phyloP scores from a whole-genome alignment of 2,329 filamentous ascomycete species.

The Botrytis medusae region DNA sequence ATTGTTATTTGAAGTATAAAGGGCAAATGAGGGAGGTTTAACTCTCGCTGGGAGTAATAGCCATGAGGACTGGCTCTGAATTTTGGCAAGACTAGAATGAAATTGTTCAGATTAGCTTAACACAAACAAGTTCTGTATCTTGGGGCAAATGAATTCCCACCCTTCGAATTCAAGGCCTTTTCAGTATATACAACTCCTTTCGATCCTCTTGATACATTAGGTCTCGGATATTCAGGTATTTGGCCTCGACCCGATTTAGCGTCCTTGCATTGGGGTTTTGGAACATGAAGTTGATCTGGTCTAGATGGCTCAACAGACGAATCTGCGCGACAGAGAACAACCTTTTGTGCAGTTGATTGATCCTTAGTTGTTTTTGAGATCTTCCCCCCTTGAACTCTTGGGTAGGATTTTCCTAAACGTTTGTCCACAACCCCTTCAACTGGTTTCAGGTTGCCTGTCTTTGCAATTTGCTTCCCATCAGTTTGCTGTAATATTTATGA shows the following conservation, averaged over 20 bases:
- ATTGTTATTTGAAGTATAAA: slow-evolving; percentile 26
- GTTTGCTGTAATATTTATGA: background rate
- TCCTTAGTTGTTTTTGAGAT: background rate
- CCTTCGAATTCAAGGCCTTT: background rate
- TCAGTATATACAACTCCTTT: background rate
- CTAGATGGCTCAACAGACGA: background rate
- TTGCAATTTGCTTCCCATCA: background rate
- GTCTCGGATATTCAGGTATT: background rate
- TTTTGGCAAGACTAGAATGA: background rate
- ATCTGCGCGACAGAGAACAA: background rate
- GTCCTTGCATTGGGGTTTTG: background rate
- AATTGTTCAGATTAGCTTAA: background rate
- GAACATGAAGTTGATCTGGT: background rate
- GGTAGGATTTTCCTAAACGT: background rate
- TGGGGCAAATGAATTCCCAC: background rate
- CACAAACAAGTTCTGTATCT: background rate
- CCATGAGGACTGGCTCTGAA: background rate
- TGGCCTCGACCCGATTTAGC: background rate
- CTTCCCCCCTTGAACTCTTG: slow-evolving; percentile 6
- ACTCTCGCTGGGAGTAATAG: background rate
- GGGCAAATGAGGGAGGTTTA: slow-evolving; percentile 23
- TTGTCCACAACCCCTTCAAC: background rate
- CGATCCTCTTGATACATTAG: background rate
- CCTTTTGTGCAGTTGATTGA: background rate
- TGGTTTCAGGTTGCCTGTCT: background rate